These are phyloP conservation scores for Geosmithia morbida DNA, from an alignment of 2,329 filamentous ascomycete genomes.

Conservation along the genomic window DNA sequence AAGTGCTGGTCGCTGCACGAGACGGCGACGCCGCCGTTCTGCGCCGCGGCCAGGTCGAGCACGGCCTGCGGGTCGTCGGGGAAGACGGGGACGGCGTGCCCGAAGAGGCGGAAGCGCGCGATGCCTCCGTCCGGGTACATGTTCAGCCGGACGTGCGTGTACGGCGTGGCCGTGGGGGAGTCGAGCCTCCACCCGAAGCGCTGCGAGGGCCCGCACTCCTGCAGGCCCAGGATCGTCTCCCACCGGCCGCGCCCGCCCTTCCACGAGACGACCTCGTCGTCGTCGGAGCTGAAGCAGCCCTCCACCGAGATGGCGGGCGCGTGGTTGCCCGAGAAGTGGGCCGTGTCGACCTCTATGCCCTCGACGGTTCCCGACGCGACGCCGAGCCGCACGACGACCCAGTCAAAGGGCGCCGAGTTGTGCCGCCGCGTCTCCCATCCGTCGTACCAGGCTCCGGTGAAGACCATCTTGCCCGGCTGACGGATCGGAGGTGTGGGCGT, in stretches of 20 bases:
- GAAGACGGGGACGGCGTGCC: conserved; percentile 62
- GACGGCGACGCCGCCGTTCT: conserved; percentile 64
- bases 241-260: conserved; percentile 45
- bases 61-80: conserved; percentile 49
- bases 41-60: conserved; percentile 63
- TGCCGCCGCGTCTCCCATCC: conserved; percentile 57
- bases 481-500: conserved; percentile 49
- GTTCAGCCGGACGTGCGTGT: conserved; percentile 77
- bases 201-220: conserved; percentile 61
- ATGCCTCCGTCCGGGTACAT: conserved; percentile 91
- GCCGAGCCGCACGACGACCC: conserved; percentile 50
- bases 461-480: conserved; percentile 54
- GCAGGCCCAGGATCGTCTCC: conserved; percentile 55
- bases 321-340: conserved; percentile 72
- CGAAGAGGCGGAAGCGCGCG: conserved; percentile 58
- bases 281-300: conserved; percentile 52
- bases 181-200: conserved; percentile 60
- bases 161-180: conserved; percentile 45
- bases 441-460: conserved; percentile 56
- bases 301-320: conserved; percentile 68
- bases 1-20: conserved; percentile 76
- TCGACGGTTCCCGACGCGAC: conserved; percentile 58
- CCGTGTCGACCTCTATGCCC: conserved; percentile 68
- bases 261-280: conserved; percentile 50
- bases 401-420: conserved; percentile 50